Evolutionary conservation across 1,284 basidiomycete species (phyloP), one percentile per base, ranked within the genome.

Genomic region (Lentinus polychrous): DNA sequence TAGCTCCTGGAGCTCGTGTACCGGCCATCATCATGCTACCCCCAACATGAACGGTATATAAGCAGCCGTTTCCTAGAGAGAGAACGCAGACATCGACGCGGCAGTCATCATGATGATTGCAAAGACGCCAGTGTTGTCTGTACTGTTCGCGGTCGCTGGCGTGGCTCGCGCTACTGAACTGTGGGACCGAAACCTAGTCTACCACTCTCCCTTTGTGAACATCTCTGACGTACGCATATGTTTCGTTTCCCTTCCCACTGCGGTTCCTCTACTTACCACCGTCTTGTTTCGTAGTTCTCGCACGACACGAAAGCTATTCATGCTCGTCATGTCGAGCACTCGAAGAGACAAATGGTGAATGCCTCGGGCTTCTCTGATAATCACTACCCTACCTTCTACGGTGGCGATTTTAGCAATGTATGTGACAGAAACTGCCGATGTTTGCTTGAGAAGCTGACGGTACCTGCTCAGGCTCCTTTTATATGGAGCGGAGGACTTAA

Each of bases 381-480:
- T n/a, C 71, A 74, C 50, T 79, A 80, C 55, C 68, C 72, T 0
- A 74, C 74, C 5, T 80, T 77, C 57, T 77, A 75, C 49, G 76
- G 75, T 2, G 65, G 64, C 12, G 73, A 78, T 50, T 75, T 78
- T 57, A 71, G 72, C 53, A 76, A 76, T 56, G 76, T 76, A 52
- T 51, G 65, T 33, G 24, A n/a, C 36, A 11, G 36, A 48, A 31
- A 45, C 34, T 20, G 24, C 24, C 8, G 33, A 39, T 17, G 20
- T 22, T 31, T 27, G 38, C 31, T 14, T 40, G 35, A 37, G 2
- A 22, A 15, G n/a, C 15, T 12, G 14, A 27, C 37, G 22, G 23
- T 31, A 31, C 18, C 18, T 34, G 18, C 24, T 12, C 52, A 78
- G 76, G 71, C 68, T 45, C 72, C 73, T 1, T 75, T 72, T 52